Evolutionary conservation across 495 filamentous ascomycete genomes (phyloP), one percentile per base, ranked within the genome.

Genomic region (Penicillium silybi): DNA sequence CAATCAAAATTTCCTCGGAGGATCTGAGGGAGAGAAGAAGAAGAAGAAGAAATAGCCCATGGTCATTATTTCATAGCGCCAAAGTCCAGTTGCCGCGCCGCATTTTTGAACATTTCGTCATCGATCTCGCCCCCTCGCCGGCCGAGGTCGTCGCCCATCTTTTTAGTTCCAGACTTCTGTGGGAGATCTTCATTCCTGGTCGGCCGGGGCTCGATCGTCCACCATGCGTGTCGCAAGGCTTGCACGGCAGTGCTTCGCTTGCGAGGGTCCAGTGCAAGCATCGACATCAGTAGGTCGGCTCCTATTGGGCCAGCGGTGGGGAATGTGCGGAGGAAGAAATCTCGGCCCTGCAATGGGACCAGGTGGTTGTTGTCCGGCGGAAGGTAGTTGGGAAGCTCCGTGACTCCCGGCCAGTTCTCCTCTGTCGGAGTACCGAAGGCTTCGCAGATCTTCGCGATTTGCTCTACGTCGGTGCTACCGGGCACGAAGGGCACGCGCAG

Each of bases 381-480:
- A 7, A 87, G 74, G 62, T 90, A 98, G 48, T 84, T 84, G n/a
- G 84, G 83, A 18, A 99, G 72, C 56, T 80, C 80, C 2, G 85
- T 84, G 4, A 97, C 93, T 9, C 92, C 93, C 0, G 93, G 91
- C 95, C 95, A 99, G 62, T 90, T 92, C 6, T 89, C 87, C 65
- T 99, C 95, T 1, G 85, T 92, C 4, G 93, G 93, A 0, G 91
- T 96, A 19, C 95, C 95, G 53, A 97, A 83, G 7, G 84, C 83
- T 57, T 89, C 81, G 61, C 84, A 89, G 54, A 97, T 95, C 48
- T 92, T 77, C 25, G 79, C 68, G 35, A 96, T 80, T 65, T 90
- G 87, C 54, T 87, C 74, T 58, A 96, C 77, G 54, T 97, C 92
- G 0, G 87, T 85, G 58, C 88, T 85, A 0, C 88, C 88, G 0